These are phyloP conservation scores for Penicillium sp. DNA, from an alignment of 2,329 filamentous ascomycete genomes.

Conservation along the genomic window DNA sequence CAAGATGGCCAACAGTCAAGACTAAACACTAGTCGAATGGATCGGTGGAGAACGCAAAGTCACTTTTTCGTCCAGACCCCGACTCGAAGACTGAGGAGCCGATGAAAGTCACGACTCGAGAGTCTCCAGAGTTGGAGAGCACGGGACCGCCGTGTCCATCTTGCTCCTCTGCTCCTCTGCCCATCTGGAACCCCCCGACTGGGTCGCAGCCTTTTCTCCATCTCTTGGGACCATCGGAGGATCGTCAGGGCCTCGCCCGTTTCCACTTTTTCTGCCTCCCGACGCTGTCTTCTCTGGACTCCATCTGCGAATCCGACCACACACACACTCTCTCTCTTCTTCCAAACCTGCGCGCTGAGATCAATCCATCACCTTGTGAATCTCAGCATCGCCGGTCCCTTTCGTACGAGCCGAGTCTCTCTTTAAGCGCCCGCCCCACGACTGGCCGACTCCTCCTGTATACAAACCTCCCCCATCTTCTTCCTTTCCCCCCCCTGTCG, in stretches of 20 bases:
- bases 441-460: too few species aligned
- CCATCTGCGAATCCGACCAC: background rate
- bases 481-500: background rate
- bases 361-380: too few species aligned
- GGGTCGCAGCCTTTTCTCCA: background rate
- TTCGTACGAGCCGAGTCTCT: background rate
- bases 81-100: background rate
- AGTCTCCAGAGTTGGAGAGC: background rate
- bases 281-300: conserved; percentile 10
- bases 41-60: too few species aligned
- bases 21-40: too few species aligned
- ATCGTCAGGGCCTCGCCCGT: conserved; percentile 22
- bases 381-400: too few species aligned
- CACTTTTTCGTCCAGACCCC: too few species aligned
- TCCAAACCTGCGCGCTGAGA: background rate
- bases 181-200: conserved; percentile 1
- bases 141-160: conserved; percentile 6
- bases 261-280: conserved; percentile 8
- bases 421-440: too few species aligned
- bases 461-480: background rate
- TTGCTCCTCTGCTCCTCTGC: background rate
- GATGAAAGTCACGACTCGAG: background rate
- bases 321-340: background rate
- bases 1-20: too few species aligned
- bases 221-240: conserved; percentile 13